phyloP scores from a whole-genome alignment of 257 asterid species.

The Osmanthus fragrans region DNA sequence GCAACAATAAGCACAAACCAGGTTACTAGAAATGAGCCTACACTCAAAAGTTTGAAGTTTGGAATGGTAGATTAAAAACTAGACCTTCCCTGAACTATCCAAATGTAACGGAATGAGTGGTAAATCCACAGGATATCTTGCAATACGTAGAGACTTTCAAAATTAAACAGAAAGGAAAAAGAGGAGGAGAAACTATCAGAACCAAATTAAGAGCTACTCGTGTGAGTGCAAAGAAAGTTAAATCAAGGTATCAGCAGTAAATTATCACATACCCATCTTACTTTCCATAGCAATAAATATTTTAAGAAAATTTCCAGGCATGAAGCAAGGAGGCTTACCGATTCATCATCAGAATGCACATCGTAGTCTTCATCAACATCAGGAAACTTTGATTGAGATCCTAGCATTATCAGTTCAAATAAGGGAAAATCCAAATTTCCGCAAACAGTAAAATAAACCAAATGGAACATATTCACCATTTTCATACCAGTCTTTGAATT shows the following conservation, averaged over 20 bases:
- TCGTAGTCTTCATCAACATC: conserved; percentile 77
- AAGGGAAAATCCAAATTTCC: conserved; percentile 27
- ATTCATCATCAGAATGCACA: conserved; percentile 64
- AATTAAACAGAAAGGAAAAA: neutral
- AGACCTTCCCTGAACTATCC: neutral
- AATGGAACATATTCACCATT: conserved; percentile 9
- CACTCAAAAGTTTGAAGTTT: neutral
- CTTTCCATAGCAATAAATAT: conserved; percentile 10
- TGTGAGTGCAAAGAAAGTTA: conserved; percentile 13
- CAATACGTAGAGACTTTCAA: neutral
- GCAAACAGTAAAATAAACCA: conserved; percentile 18
- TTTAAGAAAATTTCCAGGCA: conserved; percentile 20
- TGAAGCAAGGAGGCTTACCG: conserved; percentile 49
- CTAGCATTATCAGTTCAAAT: conserved; percentile 49
- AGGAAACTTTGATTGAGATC: conserved; percentile 60
- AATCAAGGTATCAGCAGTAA: neutral
- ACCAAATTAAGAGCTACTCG: conserved; percentile 6
- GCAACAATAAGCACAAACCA: conserved; percentile 1
- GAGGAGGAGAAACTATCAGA: neutral
- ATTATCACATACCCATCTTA: neutral
- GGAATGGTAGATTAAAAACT: neutral
- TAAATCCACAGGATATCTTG: neutral
- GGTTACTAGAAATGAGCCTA: conserved; percentile 12
- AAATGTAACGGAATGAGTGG: neutral
- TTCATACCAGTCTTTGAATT: conserved; percentile 56